Conservation (phyloP, 192 early-diverging fungal species). For the Paraglomus occultum region DNA sequence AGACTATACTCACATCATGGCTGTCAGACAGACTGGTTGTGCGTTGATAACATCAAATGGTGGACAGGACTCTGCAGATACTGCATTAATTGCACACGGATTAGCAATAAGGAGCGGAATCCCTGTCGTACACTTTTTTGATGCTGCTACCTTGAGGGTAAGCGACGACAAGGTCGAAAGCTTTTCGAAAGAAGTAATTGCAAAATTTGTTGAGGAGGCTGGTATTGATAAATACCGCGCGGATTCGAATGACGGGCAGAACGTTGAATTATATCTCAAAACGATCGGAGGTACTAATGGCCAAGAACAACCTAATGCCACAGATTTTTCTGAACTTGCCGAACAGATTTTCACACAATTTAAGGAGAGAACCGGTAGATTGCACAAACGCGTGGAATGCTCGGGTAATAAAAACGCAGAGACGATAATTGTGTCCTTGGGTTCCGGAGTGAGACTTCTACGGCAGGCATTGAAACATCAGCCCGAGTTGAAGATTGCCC, state of each 20-base stretch:
- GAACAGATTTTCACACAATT: constrained; percentile 54
- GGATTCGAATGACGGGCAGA: constrained; percentile 9
- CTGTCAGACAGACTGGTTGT: constrained; percentile 75
- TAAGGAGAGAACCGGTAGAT: constrained; percentile 54
- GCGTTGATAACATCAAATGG: constrained; percentile 72
- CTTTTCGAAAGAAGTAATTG: constrained; percentile 13
- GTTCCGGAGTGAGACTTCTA: constrained; percentile 53
- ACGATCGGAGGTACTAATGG: background rate
- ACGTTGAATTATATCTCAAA: constrained; percentile 27
- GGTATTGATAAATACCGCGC: constrained; percentile 43
- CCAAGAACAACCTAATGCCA: background rate
- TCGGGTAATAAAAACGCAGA: constrained; percentile 64
- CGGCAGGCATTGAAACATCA: constrained; percentile 41
- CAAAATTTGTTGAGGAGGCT: constrained; percentile 36
- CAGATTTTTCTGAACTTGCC: constrained; percentile 37
- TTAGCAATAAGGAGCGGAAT: constrained; percentile 56
- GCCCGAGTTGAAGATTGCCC: constrained; percentile 51
- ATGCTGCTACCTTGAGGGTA: constrained; percentile 21
- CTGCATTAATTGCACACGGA: constrained; percentile 77
- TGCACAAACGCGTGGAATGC: constrained; percentile 66
- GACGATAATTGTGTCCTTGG: constrained; percentile 76
- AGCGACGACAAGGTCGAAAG: background rate
- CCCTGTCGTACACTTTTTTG: constrained; percentile 68
- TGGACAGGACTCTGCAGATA: constrained; percentile 80
- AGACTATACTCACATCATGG: constrained; percentile 60